These are phyloP conservation scores for Pichia sp. DNA, from an alignment of 1,139 yeast genomes.

Conservation along the genomic window DNA sequence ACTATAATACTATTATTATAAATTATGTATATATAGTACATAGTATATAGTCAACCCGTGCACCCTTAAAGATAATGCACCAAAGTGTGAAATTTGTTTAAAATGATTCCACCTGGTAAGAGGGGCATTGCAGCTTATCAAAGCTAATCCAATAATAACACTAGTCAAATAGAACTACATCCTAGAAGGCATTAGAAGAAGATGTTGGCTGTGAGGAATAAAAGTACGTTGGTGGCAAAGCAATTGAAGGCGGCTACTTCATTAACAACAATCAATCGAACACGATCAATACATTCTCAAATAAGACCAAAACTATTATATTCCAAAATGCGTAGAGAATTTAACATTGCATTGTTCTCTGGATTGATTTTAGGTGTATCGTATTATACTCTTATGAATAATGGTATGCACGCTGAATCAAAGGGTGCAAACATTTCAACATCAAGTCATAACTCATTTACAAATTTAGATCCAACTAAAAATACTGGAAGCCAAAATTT, in stretches of 20 bases:
- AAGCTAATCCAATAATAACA: too few relatives aligned
- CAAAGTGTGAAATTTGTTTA: too few relatives aligned
- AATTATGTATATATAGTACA: too few relatives aligned
- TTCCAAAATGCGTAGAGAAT: conserved; percentile 25
- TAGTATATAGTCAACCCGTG: too few relatives aligned
- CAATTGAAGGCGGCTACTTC: conserved; percentile 13
- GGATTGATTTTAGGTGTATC: conserved; percentile 33
- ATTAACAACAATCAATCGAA: background rate
- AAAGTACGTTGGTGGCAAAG: conserved; percentile 10
- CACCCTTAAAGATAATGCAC: too few relatives aligned
- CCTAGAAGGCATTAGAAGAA: too few relatives aligned
- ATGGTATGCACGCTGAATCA: conserved; percentile 27
- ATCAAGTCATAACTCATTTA: too few relatives aligned
- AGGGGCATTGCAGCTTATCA: too few relatives aligned
- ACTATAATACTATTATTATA: too few relatives aligned
- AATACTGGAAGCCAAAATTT: conserved; percentile 25
- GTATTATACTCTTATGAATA: conserved; percentile 30
- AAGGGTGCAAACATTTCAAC: conserved; percentile 17
- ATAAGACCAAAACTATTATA: conserved; percentile 10
- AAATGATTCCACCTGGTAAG: too few relatives aligned
- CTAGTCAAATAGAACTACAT: too few relatives aligned
- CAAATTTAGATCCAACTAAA: background rate
- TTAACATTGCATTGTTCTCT: conserved; percentile 31
- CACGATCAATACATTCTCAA: conserved; percentile 9
- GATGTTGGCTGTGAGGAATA: conserved; percentile 6